Base-by-base conservation (phyloP, 441 rosid species). In the Pelargonium citronellum region DNA sequence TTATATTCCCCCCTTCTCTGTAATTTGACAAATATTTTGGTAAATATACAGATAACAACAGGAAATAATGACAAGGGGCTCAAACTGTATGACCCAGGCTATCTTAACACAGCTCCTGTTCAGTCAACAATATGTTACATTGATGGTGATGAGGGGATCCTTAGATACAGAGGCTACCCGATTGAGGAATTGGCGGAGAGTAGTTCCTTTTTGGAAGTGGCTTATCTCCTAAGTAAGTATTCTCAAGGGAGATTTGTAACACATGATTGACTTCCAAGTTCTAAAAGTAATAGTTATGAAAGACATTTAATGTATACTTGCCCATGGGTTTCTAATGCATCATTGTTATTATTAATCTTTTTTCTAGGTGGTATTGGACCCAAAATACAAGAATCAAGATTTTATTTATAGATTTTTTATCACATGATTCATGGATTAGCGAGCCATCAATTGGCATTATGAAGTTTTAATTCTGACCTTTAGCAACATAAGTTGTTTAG, bases 101-200 rank as follows among this genome's bases (percentile, higher is more conserved):
- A 92, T 71, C 78, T 92, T 69, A 95, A 95, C 78, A 95, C 97
- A 0, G 99, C 97, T 69, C 99, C 97, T 4, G 97, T 87, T 39
- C 84, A 84, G 55, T 95, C 95, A 6, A 78, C 97, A 1, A 86
- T 95, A 72, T 90, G 89, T 67, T 95, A 86, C 69, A 91, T 83
- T 8, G 97, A 91, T 68, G 99, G 97, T 2, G 97, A 90, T 77
- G 96, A 89, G 81, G 97, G 97, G 55, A 83, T 90, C 43, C 89
- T 90, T 43, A 86, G 96, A 67, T 90, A 90, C 51, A 83, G 94
- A 76, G 96, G 96, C 19, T 90, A 83, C 68, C 94, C 91, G 4
- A 88, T 90, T 58, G 96, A 90, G 83, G 91, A 90, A 73, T 74
- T 90, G 84, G 96, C 92, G 47, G 94, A 91, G 76, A 84, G 80